Base-by-base conservation (phyloP, 2,329 filamentous ascomycete species). In the Trichoderma atrobrunneum region DNA sequence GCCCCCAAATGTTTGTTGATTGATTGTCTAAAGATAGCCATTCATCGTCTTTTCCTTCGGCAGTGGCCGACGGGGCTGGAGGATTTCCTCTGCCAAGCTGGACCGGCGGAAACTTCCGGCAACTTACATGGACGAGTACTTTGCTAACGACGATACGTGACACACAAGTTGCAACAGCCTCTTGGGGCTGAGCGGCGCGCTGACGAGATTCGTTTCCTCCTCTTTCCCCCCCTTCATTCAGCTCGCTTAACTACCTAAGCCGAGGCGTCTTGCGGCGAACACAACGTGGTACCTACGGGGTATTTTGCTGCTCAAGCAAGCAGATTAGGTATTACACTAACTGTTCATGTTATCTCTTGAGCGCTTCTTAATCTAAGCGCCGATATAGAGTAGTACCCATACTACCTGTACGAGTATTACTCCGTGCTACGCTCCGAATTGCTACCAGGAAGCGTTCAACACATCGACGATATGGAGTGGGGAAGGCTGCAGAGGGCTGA, bases 61-160 rank as follows among this genome's bases (percentile, higher is more conserved):
- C 57, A 70, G 57, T 21, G 56, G 57, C 57, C 57, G 67, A 43
- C 18, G 32, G 34, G 32, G 56, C 26, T 60, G 12, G 59, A 32
- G 36, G 56, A 36, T 43, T 28, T 12, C 28, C 63, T 66, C 30
- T 51, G 66, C 57, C 66, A 61, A 69, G 66, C 57, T 16, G 8
- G 34, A 69, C 26, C 16, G 28, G 32, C 67, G 67, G 67, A n/a
- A 70, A 62, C n/a, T 62, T 62, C 67, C 67, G 67, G 39, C 67
- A n/a, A 18, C 36, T 43, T 43, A n/a, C 34, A 68, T 43, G 14
- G 12, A 39, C 36, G 36, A 39, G 39, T 43, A 21, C 65, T 60
- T n/a, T 21, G 24, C 32, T 18, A 63, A 43, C 28, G 21, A 56
- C 32, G 63, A 36, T 68, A 48, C 65, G 54, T 68, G 65, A 68